Evolutionary conservation across 768 basidiomycete species (phyloP).

Genomic region (Lepiota venenata): DNA sequence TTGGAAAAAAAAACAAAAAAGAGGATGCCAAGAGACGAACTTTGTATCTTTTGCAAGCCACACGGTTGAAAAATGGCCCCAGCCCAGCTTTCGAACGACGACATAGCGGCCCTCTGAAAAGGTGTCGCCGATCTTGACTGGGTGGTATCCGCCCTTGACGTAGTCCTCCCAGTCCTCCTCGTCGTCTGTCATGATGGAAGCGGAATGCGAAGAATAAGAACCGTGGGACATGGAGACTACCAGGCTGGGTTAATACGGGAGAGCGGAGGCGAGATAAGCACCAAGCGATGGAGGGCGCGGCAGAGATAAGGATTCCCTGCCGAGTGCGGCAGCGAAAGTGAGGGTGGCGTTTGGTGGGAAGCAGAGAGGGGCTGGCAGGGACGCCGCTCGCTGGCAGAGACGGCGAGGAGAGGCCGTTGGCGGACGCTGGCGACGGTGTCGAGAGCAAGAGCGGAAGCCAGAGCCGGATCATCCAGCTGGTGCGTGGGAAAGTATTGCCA

Average conservation of each 20-base stretch:
- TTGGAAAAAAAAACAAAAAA: neutral
- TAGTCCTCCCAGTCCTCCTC: conserved; percentile 93
- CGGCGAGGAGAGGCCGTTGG: neutral
- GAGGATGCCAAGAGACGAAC: conserved; percentile 37
- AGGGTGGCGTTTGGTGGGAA: neutral
- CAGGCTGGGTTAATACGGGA: conserved; percentile 2
- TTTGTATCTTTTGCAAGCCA: conserved; percentile 86
- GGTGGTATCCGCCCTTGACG: conserved; percentile 80
- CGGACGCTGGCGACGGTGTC: neutral
- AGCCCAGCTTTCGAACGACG: conserved; percentile 93
- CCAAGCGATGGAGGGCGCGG: neutral
- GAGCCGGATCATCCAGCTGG: conserved; percentile 3
- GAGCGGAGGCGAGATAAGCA: conserved; percentile 3
- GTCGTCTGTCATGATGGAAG: conserved; percentile 85
- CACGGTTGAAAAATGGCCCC: conserved; percentile 94
- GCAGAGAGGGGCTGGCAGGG: neutral
- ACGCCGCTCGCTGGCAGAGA: neutral
- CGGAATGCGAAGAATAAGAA: conserved; percentile 67
- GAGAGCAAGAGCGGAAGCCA: neutral
- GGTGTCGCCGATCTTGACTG: conserved; percentile 91
- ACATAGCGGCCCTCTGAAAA: conserved; percentile 86
- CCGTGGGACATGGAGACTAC: conserved; percentile 57
- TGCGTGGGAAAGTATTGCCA: conserved; percentile 4
- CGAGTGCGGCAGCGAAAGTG: neutral
- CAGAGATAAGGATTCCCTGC: conserved; percentile 2